These are phyloP conservation scores for Coemansia sp. DNA, from an alignment of 192 early-diverging fungal species.

Conservation along the genomic window DNA sequence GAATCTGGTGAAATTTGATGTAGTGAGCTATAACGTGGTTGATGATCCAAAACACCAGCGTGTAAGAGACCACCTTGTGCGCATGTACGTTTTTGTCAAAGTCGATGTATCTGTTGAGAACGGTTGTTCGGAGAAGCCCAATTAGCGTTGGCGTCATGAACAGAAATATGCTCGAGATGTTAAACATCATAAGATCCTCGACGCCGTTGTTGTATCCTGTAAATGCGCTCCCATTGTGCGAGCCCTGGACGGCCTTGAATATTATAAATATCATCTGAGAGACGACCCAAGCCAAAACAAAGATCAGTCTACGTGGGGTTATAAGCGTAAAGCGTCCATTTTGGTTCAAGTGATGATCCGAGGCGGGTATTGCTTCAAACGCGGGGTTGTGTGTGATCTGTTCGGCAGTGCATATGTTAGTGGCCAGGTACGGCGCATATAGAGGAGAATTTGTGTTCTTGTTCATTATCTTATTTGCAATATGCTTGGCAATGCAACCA, in stretches of 20 bases:
- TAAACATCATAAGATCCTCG: constrained; percentile 48
- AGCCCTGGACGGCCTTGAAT: constrained; percentile 49
- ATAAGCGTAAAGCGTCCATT: constrained; percentile 22
- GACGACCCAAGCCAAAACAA: constrained; percentile 56
- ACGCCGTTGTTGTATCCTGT: constrained; percentile 28
- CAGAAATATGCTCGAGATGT: constrained; percentile 56
- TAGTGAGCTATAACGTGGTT: constrained; percentile 70
- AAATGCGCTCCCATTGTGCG: constrained; percentile 38
- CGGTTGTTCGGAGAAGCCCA: constrained; percentile 64
- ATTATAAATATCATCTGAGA: constrained; percentile 57
- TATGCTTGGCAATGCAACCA: no score
- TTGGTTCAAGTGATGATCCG: background rate
- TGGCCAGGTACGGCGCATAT: constrained; percentile 1
- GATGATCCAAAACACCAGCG: constrained; percentile 62
- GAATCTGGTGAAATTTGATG: constrained; percentile 60
- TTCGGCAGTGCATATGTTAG: constrained; percentile 10
- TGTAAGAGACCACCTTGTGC: constrained; percentile 73
- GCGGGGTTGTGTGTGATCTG: constrained; percentile 30
- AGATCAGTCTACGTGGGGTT: constrained; percentile 33
- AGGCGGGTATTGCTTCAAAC: constrained; percentile 20
- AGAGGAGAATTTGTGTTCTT: background rate
- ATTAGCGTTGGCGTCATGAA: constrained; percentile 79
- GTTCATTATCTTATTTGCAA: background rate
- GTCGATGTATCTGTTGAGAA: constrained; percentile 61
- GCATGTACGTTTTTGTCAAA: constrained; percentile 81